Evolutionary conservation across 2,329 filamentous ascomycete species (phyloP).

Genomic region (Botrytis hyacinthi): DNA sequence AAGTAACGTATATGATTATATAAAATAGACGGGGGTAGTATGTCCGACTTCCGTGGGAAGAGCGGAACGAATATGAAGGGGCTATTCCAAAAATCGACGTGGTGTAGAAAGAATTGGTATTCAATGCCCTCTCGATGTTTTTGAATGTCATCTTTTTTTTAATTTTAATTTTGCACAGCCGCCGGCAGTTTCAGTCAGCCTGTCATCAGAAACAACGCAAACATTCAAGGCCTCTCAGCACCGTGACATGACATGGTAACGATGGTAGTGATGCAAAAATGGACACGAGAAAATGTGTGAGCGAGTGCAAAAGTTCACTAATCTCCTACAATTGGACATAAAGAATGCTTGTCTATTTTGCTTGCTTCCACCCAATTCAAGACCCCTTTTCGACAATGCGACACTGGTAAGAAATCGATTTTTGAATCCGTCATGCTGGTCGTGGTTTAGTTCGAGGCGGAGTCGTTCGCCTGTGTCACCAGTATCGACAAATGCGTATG

Average conservation of each 20-base stretch:
- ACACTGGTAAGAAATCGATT: constrained; percentile 21
- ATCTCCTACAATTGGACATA: constrained; percentile 8
- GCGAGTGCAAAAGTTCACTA: constrained; percentile 2
- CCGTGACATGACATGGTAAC: not conserved
- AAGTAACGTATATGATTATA: not conserved
- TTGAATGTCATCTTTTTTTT: not conserved
- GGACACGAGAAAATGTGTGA: constrained; percentile 27
- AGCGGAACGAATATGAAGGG: not conserved
- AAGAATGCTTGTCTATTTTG: constrained; percentile 17
- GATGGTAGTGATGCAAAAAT: constrained; percentile 25
- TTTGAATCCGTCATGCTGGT: constrained; percentile 20
- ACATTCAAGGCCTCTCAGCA: constrained; percentile 1
- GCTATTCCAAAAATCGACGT: not conserved
- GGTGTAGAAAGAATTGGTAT: not conserved
- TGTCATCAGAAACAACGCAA: constrained; percentile 18
- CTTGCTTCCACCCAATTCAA: not conserved
- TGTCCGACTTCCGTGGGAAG: constrained; percentile 7
- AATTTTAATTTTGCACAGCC: constrained; percentile 11
- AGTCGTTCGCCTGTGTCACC: constrained; percentile 18
- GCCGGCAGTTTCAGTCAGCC: constrained; percentile 20
- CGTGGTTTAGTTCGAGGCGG: constrained; percentile 23
- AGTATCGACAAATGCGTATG: constrained; percentile 10
- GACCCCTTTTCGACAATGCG: not conserved
- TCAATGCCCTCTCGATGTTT: not conserved
- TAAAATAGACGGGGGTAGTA: not conserved